phyloP scores from a whole-genome alignment of 306 rosid genomes.

The Arachis hypogaea region DNA sequence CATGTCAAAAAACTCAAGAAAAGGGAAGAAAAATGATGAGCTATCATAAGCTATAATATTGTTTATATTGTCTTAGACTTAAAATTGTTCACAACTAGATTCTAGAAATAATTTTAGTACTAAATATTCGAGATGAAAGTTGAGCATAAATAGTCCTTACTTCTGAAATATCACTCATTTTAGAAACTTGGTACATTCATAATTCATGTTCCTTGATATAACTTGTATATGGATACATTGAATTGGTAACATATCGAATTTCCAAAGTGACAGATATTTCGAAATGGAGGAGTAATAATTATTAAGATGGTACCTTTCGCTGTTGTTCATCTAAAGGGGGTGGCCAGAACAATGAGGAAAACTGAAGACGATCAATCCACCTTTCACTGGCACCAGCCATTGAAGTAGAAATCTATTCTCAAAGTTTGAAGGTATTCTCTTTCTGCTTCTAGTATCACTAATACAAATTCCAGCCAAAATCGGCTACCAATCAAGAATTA shows the following conservation, averaged over 20 bases:
- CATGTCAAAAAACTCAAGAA: constrained; percentile 23
- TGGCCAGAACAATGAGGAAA: constrained; percentile 77
- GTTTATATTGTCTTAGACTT: too few relatives aligned
- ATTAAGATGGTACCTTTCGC: constrained; percentile 53
- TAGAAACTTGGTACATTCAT: too few relatives aligned
- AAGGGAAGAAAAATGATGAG: neutral
- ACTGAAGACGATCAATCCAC: constrained; percentile 68
- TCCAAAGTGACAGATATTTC: neutral
- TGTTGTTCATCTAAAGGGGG: constrained; percentile 65
- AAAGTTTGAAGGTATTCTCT: neutral
- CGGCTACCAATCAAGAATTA: constrained; percentile 63
- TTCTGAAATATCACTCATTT: too few relatives aligned
- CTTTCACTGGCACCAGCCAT: constrained; percentile 41
- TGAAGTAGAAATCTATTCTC: neutral
- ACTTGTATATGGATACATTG: too few relatives aligned
- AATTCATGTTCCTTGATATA: too few relatives aligned
- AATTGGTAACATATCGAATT: neutral
- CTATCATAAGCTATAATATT: too few relatives aligned
- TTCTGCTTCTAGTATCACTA: constrained; percentile 25
- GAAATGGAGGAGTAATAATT: neutral
- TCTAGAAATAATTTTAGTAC: too few relatives aligned
- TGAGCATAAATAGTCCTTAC: too few relatives aligned
- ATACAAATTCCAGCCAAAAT: constrained; percentile 43
- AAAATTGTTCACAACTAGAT: too few relatives aligned
- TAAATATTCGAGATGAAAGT: too few relatives aligned